Base-by-base conservation (phyloP, 176 grass and related monocot genomes). In the Aegilops bicornis region DNA sequence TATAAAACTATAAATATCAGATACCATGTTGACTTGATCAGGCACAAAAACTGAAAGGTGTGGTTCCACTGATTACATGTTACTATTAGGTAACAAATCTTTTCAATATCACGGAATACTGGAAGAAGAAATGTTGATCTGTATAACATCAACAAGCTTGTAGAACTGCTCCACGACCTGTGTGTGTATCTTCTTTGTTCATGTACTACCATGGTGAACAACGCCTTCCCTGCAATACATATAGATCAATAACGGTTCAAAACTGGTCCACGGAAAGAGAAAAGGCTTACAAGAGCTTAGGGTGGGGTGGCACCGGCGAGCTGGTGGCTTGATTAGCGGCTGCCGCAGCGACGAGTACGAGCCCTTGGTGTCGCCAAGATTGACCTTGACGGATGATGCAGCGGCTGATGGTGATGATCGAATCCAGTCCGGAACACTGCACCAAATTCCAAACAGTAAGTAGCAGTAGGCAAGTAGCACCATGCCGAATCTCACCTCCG, bases 131-230 rank as follows among this genome's bases (percentile, higher is more conserved):
- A 37, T 37, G 36, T 7, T 37, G 36, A 37, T 8, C 36, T 37
- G 36, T 37, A 37, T 37, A 37, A 95, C 93, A 88, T 95, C 90
- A 39, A 90, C 88, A 83, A 95, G 93, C 31, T 92, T 95, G 69
- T 95, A 86, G 35, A 95, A 37, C 36, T 92, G 90, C 82, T 95
- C 89, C 11, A 89, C 65, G 10, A 95, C 90, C 47, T 92, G 93
- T 56, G 70, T 75, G 84, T 90, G 64, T 76, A 95, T 64, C 80
- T 90, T 95, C 20, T 95, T 82, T 10, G 93, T 92, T 67, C 93
- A 88, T 3, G 89, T 1, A 37, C 90, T 54, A 92, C 93, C 64
- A 90, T 92, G 11, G 87, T 95, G 70, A 95, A 95, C 70, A 95
- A 27, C 12, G 93, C 93, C 84, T 86, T 95, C 59, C 79, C 83